These are phyloP conservation scores for Cytospora paraplurivora DNA, from an alignment of 2,329 filamentous ascomycete species.

Conservation along the genomic window DNA sequence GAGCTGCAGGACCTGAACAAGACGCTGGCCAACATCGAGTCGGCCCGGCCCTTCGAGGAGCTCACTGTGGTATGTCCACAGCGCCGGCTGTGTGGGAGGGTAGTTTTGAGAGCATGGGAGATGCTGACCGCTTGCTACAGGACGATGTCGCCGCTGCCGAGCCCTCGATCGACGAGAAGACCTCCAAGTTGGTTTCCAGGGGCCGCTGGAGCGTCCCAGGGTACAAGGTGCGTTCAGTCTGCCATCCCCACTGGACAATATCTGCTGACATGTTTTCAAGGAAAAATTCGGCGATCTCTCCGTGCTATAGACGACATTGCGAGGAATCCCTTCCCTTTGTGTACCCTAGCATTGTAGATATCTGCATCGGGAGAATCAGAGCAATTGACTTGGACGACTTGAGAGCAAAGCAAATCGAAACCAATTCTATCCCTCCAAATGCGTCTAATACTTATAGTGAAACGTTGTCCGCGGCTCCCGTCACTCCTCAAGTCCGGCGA, in stretches of 20 bases:
- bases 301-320: conserved; percentile 70
- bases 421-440: not conserved
- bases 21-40: conserved; percentile 96
- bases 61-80: conserved; percentile 84
- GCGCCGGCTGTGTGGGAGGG: conserved; percentile 25
- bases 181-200: conserved; percentile 90
- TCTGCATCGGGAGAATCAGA: conserved; percentile 40
- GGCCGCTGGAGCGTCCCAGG: conserved; percentile 97
- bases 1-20: conserved; percentile 93
- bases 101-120: conserved; percentile 2
- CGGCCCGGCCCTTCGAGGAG: conserved; percentile 91
- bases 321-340: conserved; percentile 53
- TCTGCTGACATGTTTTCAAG: conserved; percentile 59
- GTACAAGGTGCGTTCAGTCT: conserved; percentile 78
- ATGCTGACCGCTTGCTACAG: conserved; percentile 50
- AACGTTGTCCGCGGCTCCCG: not conserved
- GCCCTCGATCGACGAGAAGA: conserved; percentile 98
- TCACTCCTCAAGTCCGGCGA: conserved; percentile 31
- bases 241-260: not conserved
- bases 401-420: conserved; percentile 14
- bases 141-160: conserved; percentile 93
- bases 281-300: conserved; percentile 99
- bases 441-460: not conserved
- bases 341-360: conserved; percentile 75
- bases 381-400: conserved; percentile 26